Percentiles rank a stretch among this genome's conserved stretches.
phyloP scores from a whole-genome alignment of 2,329 filamentous ascomycete genomes.

The Colletotrichum eleusines region DNA sequence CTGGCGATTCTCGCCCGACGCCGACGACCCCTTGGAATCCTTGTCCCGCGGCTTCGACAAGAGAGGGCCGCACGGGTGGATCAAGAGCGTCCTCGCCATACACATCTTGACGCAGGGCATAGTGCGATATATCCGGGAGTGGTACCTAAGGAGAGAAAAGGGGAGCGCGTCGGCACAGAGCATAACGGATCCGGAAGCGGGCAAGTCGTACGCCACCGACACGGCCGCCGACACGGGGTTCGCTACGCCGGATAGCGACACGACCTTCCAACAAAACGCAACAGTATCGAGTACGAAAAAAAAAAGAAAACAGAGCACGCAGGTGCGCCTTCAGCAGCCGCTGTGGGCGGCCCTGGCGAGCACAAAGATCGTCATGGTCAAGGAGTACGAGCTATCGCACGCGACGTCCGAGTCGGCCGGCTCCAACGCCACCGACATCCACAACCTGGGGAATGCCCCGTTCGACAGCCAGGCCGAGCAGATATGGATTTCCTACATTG shows the following conservation, averaged over 20 bases:
- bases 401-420: constrained; percentile 79
- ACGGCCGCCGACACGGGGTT: constrained; percentile 60
- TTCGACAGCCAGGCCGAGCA: constrained; percentile 78
- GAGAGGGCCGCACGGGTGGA: constrained; percentile 72
- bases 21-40: constrained; percentile 62
- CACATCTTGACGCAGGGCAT: constrained; percentile 82
- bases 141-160: constrained; percentile 73
- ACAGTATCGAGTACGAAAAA: constrained; percentile 76
- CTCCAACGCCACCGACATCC: constrained; percentile 80
- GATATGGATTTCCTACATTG: constrained; percentile 86
- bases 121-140: constrained; percentile 77
- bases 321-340: constrained; percentile 90
- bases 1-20: constrained; percentile 58
- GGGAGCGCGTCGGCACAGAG: constrained; percentile 62
- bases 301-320: constrained; percentile 89
- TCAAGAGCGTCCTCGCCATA: constrained; percentile 76
- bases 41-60: constrained; percentile 64
- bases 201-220: constrained; percentile 57
- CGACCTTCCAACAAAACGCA: constrained; percentile 66
- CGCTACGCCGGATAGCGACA: constrained; percentile 65
- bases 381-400: constrained; percentile 88
- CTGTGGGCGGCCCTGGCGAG: constrained; percentile 95
- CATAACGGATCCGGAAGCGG: constrained; percentile 72
- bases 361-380: constrained; percentile 96
- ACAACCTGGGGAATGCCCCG: constrained; percentile 81